These are phyloP conservation scores for Hypomontagnella monticulosa DNA, from an alignment of 495 filamentous ascomycete species.

Conservation along the genomic window DNA sequence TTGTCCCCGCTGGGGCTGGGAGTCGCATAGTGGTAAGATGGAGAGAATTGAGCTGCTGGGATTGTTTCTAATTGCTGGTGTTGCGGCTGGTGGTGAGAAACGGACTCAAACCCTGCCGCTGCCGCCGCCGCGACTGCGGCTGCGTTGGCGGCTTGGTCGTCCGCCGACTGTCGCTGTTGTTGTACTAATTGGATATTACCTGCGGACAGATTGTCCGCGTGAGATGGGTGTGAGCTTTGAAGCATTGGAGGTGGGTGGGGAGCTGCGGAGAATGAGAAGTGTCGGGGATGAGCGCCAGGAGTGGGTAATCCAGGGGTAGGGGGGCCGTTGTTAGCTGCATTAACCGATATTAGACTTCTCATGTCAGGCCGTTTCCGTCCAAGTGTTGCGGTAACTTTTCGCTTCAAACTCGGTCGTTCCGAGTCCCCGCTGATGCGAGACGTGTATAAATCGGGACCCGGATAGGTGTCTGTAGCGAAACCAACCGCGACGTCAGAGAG, in stretches of 20 bases:
- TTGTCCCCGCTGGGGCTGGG: conserved; percentile 39
- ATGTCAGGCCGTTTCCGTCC: conserved; percentile 50
- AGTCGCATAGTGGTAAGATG: conserved; percentile 51
- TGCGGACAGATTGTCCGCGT: conserved; percentile 11
- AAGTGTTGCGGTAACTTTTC: conserved; percentile 48
- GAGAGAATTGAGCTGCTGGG: conserved; percentile 50
- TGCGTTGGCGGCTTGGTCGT: conserved; percentile 24
- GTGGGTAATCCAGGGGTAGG: conserved; percentile 42
- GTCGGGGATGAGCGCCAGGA: conserved; percentile 41
- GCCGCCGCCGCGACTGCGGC: conserved; percentile 21
- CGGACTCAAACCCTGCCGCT: conserved; percentile 39
- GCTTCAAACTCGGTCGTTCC: conserved; percentile 52
- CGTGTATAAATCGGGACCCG: conserved; percentile 54
- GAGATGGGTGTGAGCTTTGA: conserved; percentile 42
- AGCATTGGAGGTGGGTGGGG: conserved; percentile 50
- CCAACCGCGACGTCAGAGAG: conserved; percentile 65
- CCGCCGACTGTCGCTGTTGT: conserved; percentile 39
- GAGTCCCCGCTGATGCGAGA: conserved; percentile 42
- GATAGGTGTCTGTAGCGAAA: conserved; percentile 58
- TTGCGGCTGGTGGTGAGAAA: conserved; percentile 32
- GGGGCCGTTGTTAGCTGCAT: conserved; percentile 20
- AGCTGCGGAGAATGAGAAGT: conserved; percentile 46
- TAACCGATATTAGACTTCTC: conserved; percentile 39
- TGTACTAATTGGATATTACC: conserved; percentile 4
- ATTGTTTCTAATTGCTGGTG: conserved; percentile 43